Evolutionary conservation across 1,139 yeast genomes (phyloP).

Genomic region (Saccharomycopsis crataegensis): DNA sequence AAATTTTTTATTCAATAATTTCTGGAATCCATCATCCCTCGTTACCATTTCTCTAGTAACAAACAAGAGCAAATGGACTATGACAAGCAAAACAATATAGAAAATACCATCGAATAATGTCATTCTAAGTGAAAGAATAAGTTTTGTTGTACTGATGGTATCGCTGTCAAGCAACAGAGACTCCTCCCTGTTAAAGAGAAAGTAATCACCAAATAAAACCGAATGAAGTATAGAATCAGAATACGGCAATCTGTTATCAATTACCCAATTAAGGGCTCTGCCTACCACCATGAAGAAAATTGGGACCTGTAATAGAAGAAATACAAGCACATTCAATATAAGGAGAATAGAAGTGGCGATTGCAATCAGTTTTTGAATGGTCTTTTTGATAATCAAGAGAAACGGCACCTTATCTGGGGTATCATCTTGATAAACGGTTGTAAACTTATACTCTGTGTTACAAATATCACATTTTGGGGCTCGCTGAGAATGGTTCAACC

Average conservation of each 20-base stretch:
- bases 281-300: constrained; percentile 48
- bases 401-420: constrained; percentile 67
- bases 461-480: constrained; percentile 82
- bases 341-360: constrained; percentile 29
- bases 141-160: neutral
- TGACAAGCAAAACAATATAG: constrained; percentile 33
- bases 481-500: constrained; percentile 49
- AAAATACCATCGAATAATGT: constrained; percentile 39
- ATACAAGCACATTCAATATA: constrained; percentile 32
- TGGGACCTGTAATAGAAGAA: constrained; percentile 49
- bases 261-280: constrained; percentile 44
- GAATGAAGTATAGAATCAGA: constrained; percentile 34
- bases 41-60: constrained; percentile 68
- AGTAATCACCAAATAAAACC: constrained; percentile 41
- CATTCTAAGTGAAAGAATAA: constrained; percentile 27
- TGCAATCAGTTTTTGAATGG: neutral
- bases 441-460: constrained; percentile 65
- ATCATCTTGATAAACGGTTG: constrained; percentile 59
- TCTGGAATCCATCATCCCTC: constrained; percentile 57
- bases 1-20: constrained; percentile 45
- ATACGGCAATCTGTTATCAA: constrained; percentile 45
- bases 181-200: neutral
- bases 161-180: neutral
- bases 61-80: constrained; percentile 42
- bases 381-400: constrained; percentile 35